A percentile compares a stretch with the other conserved stretches of the same genome.
phyloP scores from a whole-genome alignment of 441 rosid species.

The Viola pubescens region DNA sequence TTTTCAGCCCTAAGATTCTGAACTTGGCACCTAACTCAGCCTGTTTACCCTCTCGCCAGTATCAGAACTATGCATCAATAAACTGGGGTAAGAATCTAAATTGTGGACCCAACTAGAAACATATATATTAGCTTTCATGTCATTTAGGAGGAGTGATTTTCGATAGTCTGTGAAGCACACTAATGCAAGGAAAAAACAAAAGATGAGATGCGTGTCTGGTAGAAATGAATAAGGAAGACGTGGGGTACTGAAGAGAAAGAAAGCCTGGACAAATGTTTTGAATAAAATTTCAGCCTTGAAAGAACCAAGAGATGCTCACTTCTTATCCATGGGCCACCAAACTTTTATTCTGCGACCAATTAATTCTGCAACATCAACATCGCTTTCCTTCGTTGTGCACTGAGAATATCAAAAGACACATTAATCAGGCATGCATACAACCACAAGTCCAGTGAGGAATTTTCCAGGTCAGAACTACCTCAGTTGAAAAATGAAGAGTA shows the following conservation, averaged over 20 bases:
- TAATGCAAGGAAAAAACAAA: too few relatives aligned
- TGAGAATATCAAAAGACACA: constrained; percentile 27
- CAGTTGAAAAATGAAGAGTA: background rate
- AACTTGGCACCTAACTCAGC: background rate
- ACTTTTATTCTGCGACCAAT: constrained; percentile 85
- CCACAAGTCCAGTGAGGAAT: too few relatives aligned
- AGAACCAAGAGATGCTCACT: constrained; percentile 40
- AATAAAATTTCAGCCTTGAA: too few relatives aligned
- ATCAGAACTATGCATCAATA: background rate
- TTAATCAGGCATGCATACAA: background rate
- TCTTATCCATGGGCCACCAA: constrained; percentile 99
- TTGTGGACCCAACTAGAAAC: background rate
- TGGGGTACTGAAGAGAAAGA: too few relatives aligned
- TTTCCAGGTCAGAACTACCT: background rate
- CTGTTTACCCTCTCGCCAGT: background rate
- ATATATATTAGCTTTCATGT: background rate
- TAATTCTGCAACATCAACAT: constrained; percentile 54
- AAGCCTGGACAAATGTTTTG: too few relatives aligned
- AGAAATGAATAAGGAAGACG: too few relatives aligned
- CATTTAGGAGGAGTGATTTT: background rate
- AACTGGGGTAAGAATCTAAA: background rate
- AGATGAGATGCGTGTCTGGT: too few relatives aligned
- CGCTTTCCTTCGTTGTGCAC: constrained; percentile 57
- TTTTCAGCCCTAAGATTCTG: background rate
- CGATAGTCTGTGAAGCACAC: background rate